Conservation (phyloP, 2,329 filamentous ascomycete genomes). For the Penicillium rolfsii region DNA sequence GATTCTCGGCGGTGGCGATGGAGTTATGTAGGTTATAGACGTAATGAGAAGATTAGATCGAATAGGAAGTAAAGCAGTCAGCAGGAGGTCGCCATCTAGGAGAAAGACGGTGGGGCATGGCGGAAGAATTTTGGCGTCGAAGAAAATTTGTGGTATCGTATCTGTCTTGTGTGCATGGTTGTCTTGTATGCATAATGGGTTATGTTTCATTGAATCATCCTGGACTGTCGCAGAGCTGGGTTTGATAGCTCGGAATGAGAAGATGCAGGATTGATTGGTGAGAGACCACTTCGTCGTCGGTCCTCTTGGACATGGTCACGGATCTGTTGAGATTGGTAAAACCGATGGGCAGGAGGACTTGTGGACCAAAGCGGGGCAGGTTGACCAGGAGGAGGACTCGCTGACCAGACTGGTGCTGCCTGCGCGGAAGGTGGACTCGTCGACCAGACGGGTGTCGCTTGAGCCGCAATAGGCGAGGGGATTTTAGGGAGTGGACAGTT, state of each 20-base stretch:
- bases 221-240: constrained; percentile 17
- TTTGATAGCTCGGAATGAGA: not conserved
- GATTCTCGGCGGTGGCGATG: not conserved
- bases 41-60: not conserved
- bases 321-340: constrained; percentile 24
- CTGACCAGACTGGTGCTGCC: constrained; percentile 15
- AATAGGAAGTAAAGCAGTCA: not conserved
- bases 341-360: constrained; percentile 18
- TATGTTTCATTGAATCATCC: constrained; percentile 19
- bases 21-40: not conserved
- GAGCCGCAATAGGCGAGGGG: constrained; percentile 26
- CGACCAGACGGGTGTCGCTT: constrained; percentile 19
- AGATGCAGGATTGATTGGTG: not conserved
- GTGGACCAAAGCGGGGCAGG: constrained; percentile 16
- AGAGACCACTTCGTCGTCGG: constrained; percentile 16
- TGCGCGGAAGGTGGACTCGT: constrained; percentile 14
- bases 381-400: constrained; percentile 10
- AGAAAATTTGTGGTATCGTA: not conserved
- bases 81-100: not conserved
- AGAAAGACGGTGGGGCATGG: not conserved
- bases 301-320: constrained; percentile 23
- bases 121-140: not conserved
- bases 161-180: constrained; percentile 8
- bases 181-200: too few species aligned
- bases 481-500: constrained; percentile 41